Percentiles rank a stretch among this genome's conserved stretches.
These are phyloP conservation scores for Helotiales sp. DNA, from an alignment of 2,329 filamentous ascomycete genomes.

Conservation along the genomic window DNA sequence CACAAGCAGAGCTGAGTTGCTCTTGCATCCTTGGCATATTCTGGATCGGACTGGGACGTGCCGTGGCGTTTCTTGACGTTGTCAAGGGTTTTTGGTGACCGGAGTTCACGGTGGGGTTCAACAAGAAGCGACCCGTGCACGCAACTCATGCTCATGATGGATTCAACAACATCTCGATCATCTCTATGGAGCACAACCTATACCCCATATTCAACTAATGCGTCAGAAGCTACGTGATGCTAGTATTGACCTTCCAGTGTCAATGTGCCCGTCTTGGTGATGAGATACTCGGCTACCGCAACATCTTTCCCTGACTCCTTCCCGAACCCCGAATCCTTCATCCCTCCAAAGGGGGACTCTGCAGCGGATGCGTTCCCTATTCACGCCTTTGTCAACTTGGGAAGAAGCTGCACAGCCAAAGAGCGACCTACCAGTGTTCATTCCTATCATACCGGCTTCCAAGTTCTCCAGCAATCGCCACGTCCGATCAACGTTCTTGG, in stretches of 20 bases:
- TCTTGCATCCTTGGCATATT: no score
- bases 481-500: constrained; percentile 61
- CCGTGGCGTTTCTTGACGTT: no score
- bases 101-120: no score
- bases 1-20: no score
- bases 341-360: constrained; percentile 65
- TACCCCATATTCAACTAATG: no score
- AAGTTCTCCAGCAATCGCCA: constrained; percentile 64
- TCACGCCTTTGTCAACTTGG: neutral
- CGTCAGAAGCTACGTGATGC: no score
- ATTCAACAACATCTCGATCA: no score
- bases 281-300: constrained; percentile 59
- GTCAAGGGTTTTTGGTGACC: no score
- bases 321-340: constrained; percentile 66
- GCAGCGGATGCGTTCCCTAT: constrained; percentile 59
- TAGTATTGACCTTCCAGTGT: constrained; percentile 56
- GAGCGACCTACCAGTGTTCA: constrained; percentile 50
- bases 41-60: no score
- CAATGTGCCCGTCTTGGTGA: constrained; percentile 64
- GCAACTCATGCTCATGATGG: no score
- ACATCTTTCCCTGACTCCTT: constrained; percentile 68
- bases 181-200: no score
- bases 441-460: constrained; percentile 66
- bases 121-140: no score
- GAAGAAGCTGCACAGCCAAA: neutral